Conservation (phyloP, 108 stramenopile species). For the Cyclotella cryptica region DNA sequence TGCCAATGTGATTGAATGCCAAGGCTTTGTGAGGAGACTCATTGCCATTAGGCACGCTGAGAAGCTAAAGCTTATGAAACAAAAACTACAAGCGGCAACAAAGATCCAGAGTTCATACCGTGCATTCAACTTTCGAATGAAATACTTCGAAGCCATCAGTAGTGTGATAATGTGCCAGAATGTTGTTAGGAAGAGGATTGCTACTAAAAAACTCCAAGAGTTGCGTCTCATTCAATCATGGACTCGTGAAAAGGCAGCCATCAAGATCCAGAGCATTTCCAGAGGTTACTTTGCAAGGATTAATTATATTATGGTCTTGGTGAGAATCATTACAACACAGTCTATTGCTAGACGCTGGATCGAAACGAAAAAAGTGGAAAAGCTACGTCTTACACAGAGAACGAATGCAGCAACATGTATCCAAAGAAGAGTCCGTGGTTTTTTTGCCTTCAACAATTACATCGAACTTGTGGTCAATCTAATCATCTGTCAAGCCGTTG, state of each 20-base stretch:
- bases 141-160: constrained; percentile 5
- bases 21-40: not conserved
- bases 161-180: constrained; percentile 13
- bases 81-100: not conserved
- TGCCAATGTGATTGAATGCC: not conserved
- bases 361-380: not conserved
- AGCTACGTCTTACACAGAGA: not conserved
- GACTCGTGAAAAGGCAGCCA: constrained; percentile 11
- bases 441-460: constrained; percentile 2
- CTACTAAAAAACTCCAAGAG: constrained; percentile 1
- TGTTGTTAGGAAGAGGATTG: constrained; percentile 11
- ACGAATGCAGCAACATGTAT: constrained; percentile 4
- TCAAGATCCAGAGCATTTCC: not conserved
- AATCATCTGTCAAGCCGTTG: constrained; percentile 13
- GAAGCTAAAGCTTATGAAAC: not conserved
- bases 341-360: not conserved
- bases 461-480: constrained; percentile 3
- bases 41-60: not conserved
- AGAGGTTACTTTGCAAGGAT: constrained; percentile 11
- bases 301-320: not conserved
- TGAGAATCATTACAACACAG: constrained; percentile 3
- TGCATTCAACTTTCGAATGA: not conserved
- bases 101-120: constrained; percentile 1
- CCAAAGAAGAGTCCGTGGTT: constrained; percentile 13
- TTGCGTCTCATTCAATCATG: not conserved